Evolutionary conservation across 768 basidiomycete species (phyloP), one percentile per base, ranked within the genome.

Genomic region (Auricularia cornea): DNA sequence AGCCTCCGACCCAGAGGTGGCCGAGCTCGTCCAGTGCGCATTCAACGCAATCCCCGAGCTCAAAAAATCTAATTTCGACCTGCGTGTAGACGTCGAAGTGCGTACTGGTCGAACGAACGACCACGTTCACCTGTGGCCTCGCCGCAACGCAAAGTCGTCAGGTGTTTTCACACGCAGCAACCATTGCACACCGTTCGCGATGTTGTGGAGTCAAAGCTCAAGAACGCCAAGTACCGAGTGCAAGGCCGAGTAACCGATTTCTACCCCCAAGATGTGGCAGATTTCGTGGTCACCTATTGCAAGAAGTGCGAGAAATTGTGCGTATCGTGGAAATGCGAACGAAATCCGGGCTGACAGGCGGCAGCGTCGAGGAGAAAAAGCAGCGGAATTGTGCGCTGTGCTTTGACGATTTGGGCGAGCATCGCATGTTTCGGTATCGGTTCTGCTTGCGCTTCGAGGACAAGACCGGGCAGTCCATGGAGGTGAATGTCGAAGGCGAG

Each of bases 401-500:
- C 69, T 74, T 76, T 59, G 83, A 87, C 68, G 77, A 79, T 68
- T 79, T 83, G 38, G 75, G 80, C 44, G 79, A 81, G 59, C 81
- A 80, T 64, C 78, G 80, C 57, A 76, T 74, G 38, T 79, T 79
- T 62, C 71, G 75, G 59, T 88, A 80, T 62, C 72, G 79, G 59
- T 71, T 88, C 61, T 80, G 76, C 60, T 63, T 89, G 59, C 73
- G 74, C 40, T 68, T 89, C 18, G 75, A 83, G 67, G 87, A 89
- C 63, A 78, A 79, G 38, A 69, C 74, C 12, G 80, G 78, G 3
- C 62, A 69, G 3, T 71, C 74, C 35, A 68, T 88, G 18, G 70
- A 75, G 4, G 73, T 87, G 2, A 78, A 80, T 4, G 73, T 85
- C n/a, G 78, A 77, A 32, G 79, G 83, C 41, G 74, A 81, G 64